Evolutionary conservation across 1,284 basidiomycete species (phyloP).

Genomic region (Ceraceosorus bombacis): DNA sequence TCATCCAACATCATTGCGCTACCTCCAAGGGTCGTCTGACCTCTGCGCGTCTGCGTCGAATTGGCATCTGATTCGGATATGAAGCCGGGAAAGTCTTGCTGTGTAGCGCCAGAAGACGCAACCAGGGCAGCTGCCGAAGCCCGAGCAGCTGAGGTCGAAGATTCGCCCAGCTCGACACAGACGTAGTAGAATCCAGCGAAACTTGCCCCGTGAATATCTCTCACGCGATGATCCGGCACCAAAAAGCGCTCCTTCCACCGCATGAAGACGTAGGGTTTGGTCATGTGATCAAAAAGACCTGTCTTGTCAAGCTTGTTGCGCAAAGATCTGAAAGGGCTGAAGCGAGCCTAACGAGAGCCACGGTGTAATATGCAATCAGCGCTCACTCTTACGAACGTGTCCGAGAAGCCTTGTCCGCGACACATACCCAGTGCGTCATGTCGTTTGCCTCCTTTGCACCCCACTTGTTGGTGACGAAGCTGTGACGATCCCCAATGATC

Average conservation of each 20-base stretch:
- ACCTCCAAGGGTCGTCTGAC: not conserved
- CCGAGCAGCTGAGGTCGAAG: not conserved
- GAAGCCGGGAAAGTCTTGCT: no score
- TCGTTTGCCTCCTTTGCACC: conserved; percentile 41
- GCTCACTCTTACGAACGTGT: not conserved
- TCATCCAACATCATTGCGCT: not conserved
- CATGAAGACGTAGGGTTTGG: conserved; percentile 63
- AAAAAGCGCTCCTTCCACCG: conserved; percentile 94
- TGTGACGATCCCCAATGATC: conserved; percentile 37
- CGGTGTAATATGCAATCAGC: not conserved
- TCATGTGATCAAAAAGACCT: conserved; percentile 30
- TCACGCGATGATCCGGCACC: conserved; percentile 83
- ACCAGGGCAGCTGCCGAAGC: no score
- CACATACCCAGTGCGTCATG: conserved; percentile 37
- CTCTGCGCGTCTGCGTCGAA: no score
- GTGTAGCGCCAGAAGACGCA: no score
- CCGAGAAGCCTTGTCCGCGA: not conserved
- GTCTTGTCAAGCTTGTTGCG: conserved; percentile 20
- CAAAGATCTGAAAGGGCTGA: conserved; percentile 33
- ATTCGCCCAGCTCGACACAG: conserved; percentile 60
- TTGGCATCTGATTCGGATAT: no score
- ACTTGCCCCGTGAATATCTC: conserved; percentile 88
- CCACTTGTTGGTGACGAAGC: conserved; percentile 43
- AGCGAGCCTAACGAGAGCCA: conserved; percentile 17
- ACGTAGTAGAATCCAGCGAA: conserved; percentile 78